Conservation (phyloP, 352 stramenopile species). For the Globisporangium parvum region DNA sequence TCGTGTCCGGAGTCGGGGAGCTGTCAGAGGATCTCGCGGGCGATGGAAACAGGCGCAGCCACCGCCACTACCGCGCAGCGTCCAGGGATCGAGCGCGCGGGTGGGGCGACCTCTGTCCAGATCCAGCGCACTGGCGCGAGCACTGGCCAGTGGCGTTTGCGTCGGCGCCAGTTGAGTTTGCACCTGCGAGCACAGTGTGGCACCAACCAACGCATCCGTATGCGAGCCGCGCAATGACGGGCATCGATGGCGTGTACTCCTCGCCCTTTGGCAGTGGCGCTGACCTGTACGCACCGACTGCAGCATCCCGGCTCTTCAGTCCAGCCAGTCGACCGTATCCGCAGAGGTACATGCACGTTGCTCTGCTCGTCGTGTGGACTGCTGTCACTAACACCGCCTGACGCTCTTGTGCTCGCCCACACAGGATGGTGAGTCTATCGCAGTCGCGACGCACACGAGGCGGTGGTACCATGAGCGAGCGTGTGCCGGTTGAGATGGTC, state of each 20-base stretch:
- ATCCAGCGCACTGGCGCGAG: not conserved
- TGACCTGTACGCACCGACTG: conserved; percentile 2
- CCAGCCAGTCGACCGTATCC: conserved; percentile 3
- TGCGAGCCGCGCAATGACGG: not conserved
- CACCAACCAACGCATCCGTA: conserved; percentile 2
- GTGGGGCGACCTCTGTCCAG: conserved; percentile 5
- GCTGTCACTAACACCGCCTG: not conserved
- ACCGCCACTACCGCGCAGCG: not conserved
- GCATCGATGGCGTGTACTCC: not conserved
- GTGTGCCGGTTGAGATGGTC: conserved; percentile 19
- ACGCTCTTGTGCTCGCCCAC: not conserved
- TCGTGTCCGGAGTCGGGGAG: conserved; percentile 19
- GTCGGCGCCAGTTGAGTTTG: not conserved
- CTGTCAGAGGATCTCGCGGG: conserved; percentile 9
- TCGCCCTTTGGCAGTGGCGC: not conserved
- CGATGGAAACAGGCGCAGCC: not conserved
- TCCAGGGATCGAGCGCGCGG: conserved; percentile 5
- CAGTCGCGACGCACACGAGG: conserved; percentile 2
- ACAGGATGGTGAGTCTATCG: conserved; percentile 11
- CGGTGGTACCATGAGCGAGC: conserved; percentile 6
- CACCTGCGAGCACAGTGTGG: conserved; percentile 1
- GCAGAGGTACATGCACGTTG: not conserved
- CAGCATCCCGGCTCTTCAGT: not conserved
- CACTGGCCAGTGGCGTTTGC: conserved; percentile 8
- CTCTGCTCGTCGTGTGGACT: not conserved